Evolutionary conservation across 495 filamentous ascomycete genomes (phyloP).

Genomic region (Hyaloscypha hepaticicola): DNA sequence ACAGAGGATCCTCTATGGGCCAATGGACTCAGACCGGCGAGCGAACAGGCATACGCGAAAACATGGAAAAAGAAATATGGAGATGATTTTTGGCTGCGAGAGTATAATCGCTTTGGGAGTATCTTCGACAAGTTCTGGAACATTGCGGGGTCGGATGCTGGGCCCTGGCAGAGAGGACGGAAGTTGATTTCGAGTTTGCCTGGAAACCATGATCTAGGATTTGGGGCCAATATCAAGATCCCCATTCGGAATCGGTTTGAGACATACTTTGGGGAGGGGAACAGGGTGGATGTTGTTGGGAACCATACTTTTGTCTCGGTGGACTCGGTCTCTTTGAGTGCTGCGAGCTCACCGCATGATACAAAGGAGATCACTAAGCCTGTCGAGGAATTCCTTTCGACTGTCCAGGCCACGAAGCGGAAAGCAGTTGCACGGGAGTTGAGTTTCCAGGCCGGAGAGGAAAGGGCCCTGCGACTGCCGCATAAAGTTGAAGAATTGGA

Average conservation of each 20-base stretch:
- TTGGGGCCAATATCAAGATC: constrained; percentile 78
- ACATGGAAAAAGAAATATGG: constrained; percentile 72
- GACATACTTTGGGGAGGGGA: constrained; percentile 85
- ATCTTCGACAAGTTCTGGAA: constrained; percentile 73
- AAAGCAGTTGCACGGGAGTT: constrained; percentile 57
- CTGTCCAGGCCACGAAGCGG: constrained; percentile 50
- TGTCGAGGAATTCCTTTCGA: constrained; percentile 70
- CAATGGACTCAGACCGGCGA: constrained; percentile 42
- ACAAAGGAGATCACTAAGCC: constrained; percentile 67
- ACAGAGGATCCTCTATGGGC: constrained; percentile 62
- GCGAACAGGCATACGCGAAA: constrained; percentile 52
- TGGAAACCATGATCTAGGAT: constrained; percentile 97
- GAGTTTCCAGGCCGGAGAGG: constrained; percentile 47
- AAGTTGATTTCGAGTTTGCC: constrained; percentile 80
- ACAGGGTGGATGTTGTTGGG: constrained; percentile 82
- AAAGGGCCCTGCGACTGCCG: constrained; percentile 46
- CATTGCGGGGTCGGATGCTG: constrained; percentile 38
- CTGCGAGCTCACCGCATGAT: constrained; percentile 51
- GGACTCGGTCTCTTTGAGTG: constrained; percentile 83
- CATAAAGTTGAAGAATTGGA: constrained; percentile 53
- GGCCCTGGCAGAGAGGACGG: constrained; percentile 45
- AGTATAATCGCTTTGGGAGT: constrained; percentile 74
- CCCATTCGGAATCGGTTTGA: constrained; percentile 79
- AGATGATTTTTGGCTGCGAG: constrained; percentile 75
- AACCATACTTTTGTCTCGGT: constrained; percentile 96